Conservation (phyloP, 2,329 filamentous ascomycete genomes). For the Colletotrichum musicola region DNA sequence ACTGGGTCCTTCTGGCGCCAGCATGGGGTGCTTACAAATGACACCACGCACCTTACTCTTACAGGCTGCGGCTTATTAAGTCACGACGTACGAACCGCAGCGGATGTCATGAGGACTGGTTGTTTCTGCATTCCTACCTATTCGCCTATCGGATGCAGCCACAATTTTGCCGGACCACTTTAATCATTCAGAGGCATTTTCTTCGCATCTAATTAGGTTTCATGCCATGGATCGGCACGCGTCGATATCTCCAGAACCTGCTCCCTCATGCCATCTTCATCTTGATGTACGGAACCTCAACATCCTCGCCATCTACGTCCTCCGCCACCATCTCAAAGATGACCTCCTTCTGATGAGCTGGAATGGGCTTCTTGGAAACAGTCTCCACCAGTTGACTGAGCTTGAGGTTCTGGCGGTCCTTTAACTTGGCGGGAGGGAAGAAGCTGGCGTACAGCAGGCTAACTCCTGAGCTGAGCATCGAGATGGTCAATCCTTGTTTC, state of each 20-base stretch:
- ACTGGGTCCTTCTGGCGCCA: constrained; percentile 7
- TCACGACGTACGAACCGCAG: not conserved
- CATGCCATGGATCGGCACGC: not conserved
- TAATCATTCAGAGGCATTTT: not conserved
- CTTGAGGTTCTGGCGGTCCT: constrained; percentile 85
- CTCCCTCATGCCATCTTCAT: constrained; percentile 71
- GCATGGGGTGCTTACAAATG: constrained; percentile 34
- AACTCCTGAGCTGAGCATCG: constrained; percentile 97
- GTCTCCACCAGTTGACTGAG: constrained; percentile 89
- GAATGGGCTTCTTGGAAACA: constrained; percentile 92
- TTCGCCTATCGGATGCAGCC: not conserved
- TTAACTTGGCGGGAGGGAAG: constrained; percentile 82
- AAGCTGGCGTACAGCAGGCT: constrained; percentile 95
- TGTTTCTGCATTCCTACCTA: constrained; percentile 12
- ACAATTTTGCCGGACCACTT: constrained; percentile 1
- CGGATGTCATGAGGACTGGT: not conserved
- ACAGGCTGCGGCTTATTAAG: constrained; percentile 22
- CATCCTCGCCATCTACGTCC: constrained; percentile 89
- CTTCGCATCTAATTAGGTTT: constrained; percentile 3
- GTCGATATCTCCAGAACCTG: not conserved
- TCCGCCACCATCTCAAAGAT: constrained; percentile 97
- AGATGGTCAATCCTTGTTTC: constrained; percentile 82
- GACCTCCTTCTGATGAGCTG: constrained; percentile 91
- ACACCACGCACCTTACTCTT: constrained; percentile 18
- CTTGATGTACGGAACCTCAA: constrained; percentile 97